Percentiles rank a stretch among this genome's conserved stretches.
These are phyloP conservation scores for Pestalotiopsis sp. DNA, from an alignment of 2,329 filamentous ascomycete species.

Conservation along the genomic window DNA sequence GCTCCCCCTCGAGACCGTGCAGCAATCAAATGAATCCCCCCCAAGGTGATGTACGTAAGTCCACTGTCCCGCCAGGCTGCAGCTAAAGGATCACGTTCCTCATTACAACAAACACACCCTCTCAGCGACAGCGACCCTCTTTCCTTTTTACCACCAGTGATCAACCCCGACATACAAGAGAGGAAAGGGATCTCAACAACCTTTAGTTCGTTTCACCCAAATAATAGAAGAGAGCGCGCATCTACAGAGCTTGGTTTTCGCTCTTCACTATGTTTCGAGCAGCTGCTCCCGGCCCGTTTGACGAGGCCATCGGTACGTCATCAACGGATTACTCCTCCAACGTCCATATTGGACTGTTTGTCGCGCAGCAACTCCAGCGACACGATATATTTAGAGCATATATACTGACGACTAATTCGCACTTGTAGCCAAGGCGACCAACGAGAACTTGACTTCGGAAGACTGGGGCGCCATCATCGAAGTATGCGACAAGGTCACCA, in stretches of 20 bases:
- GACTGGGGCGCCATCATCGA: conserved; percentile 67
- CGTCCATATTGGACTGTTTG: not conserved
- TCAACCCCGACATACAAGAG: not conserved
- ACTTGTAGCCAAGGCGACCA: conserved; percentile 71
- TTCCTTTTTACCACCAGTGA: not conserved
- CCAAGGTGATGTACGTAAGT: not conserved
- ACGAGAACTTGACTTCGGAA: conserved; percentile 93
- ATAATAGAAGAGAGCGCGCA: not conserved
- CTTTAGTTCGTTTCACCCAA: too few species aligned
- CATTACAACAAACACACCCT: not conserved
- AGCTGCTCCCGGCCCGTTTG: conserved; percentile 55
- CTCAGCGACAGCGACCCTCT: not conserved
- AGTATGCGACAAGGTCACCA: conserved; percentile 60
- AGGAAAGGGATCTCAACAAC: not conserved
- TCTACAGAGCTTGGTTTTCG: not conserved
- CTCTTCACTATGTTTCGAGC: conserved; percentile 51
- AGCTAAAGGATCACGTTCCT: not conserved
- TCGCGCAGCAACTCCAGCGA: not conserved
- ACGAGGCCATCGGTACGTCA: conserved; percentile 49
- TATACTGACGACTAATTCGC: not conserved
- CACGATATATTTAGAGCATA: not conserved
- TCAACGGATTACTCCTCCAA: conserved; percentile 4
- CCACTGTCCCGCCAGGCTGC: conserved; percentile 2
- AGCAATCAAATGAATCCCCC: not conserved
- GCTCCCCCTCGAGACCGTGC: not conserved